Evolutionary conservation across 306 rosid species (phyloP).

Genomic region (Biancaea sappan): DNA sequence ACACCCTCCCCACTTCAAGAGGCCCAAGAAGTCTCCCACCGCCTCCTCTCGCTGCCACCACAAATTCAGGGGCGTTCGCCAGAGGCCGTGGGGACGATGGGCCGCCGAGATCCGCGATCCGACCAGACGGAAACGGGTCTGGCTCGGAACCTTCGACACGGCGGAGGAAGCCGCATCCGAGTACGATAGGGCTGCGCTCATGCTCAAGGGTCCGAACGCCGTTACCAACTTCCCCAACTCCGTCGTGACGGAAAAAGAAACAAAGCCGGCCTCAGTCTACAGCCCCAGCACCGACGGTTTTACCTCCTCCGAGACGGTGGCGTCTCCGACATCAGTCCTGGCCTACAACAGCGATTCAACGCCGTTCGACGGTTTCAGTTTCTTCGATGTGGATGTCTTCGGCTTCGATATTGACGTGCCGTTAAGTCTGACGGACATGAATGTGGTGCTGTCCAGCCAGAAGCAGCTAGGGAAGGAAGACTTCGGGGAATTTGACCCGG

Average conservation of each 20-base stretch:
- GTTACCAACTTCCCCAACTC: constrained; percentile 58
- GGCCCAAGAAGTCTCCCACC: constrained; percentile 14
- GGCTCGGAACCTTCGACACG: constrained; percentile 86
- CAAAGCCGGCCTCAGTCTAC: neutral
- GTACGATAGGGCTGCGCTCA: constrained; percentile 74
- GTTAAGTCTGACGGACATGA: constrained; percentile 47
- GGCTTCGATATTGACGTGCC: constrained; percentile 53
- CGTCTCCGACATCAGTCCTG: constrained; percentile 77
- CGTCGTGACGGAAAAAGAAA: neutral
- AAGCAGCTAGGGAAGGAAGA: constrained; percentile 46
- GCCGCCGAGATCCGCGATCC: constrained; percentile 92
- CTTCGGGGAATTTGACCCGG: constrained; percentile 70
- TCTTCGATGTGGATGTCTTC: constrained; percentile 42
- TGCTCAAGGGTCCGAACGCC: constrained; percentile 66
- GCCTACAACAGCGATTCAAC: constrained; percentile 30
- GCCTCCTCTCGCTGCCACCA: constrained; percentile 23
- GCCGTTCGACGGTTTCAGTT: constrained; percentile 35
- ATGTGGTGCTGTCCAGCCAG: constrained; percentile 34
- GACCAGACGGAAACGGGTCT: constrained; percentile 54
- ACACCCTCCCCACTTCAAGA: constrained; percentile 29
- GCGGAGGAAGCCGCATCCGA: constrained; percentile 80
- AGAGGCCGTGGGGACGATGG: constrained; percentile 87
- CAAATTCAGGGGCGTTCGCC: constrained; percentile 68
- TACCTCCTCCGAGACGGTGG: constrained; percentile 29
- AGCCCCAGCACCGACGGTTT: constrained; percentile 32